Percentiles rank a stretch among this genome's conserved stretches.
Evolutionary conservation across 164 flowering plant species (phyloP).

Genomic region (Santalum album): DNA sequence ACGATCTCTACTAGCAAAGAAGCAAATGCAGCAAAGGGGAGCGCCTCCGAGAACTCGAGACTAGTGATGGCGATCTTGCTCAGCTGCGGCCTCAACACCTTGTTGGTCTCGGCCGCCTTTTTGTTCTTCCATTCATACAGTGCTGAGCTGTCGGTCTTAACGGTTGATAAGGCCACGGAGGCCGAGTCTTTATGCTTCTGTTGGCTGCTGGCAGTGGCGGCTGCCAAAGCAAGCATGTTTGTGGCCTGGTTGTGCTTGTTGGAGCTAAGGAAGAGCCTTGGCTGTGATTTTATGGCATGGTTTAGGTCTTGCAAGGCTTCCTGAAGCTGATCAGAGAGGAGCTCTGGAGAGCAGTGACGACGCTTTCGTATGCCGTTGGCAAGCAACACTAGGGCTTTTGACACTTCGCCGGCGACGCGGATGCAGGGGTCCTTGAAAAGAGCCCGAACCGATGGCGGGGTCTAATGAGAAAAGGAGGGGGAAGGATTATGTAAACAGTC

Average conservation of each 20-base stretch:
- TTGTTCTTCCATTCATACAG: conserved; percentile 48
- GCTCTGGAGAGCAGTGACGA: conserved; percentile 49
- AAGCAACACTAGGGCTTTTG: conserved; percentile 58
- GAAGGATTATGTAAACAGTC: too few species aligned
- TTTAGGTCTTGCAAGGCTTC: conserved; percentile 72
- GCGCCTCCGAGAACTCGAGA: conserved; percentile 90
- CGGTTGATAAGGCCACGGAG: conserved; percentile 32
- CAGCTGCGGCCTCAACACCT: conserved; percentile 49
- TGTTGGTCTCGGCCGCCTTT: conserved; percentile 24
- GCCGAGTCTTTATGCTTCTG: conserved; percentile 7
- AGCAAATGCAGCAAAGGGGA: conserved; percentile 95
- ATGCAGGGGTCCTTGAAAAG: conserved; percentile 69
- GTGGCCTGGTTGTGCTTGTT: conserved; percentile 24
- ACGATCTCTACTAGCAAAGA: conserved; percentile 78
- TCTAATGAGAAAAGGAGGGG: conserved; percentile 28
- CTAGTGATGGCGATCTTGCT: conserved; percentile 70
- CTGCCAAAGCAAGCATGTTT: conserved; percentile 38
- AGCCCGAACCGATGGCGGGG: conserved; percentile 53
- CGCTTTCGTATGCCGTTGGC: conserved; percentile 54
- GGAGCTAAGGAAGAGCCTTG: conserved; percentile 67
- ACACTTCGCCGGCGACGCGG: conserved; percentile 55
- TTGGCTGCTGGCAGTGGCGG: conserved; percentile 26
- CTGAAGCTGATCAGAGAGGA: conserved; percentile 69
- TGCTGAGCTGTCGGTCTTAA: conserved; percentile 51
- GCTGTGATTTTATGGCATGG: conserved; percentile 70